These are phyloP conservation scores for Leptographium radiaticola DNA, from an alignment of 2,329 filamentous ascomycete species.

Conservation along the genomic window DNA sequence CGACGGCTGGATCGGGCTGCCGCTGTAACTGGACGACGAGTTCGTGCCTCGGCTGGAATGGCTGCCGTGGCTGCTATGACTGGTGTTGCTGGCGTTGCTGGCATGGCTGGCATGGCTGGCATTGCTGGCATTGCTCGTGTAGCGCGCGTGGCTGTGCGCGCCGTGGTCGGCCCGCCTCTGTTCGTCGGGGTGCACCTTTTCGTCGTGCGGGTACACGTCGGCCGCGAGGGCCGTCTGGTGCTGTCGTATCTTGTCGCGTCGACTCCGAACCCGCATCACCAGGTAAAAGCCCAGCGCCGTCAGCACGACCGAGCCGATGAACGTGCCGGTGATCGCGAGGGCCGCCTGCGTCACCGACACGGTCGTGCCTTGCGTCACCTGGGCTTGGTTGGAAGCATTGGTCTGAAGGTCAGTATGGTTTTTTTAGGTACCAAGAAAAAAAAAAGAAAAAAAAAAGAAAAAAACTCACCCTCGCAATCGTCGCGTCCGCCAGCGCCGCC, in stretches of 20 bases:
- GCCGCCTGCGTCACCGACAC: conserved; percentile 28
- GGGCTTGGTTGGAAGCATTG: conserved; percentile 19
- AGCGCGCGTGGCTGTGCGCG: no score
- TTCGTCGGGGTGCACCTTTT: conserved; percentile 11
- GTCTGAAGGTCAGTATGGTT: conserved; percentile 11
- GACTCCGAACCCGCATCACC: conserved; percentile 18
- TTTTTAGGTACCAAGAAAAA: not conserved
- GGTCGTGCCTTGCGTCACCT: conserved; percentile 23
- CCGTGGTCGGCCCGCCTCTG: no score
- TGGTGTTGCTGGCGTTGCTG: not conserved
- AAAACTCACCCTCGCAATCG: conserved; percentile 16
- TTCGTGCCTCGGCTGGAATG: not conserved
- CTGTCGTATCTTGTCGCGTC: conserved; percentile 10
- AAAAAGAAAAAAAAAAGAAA: not conserved
- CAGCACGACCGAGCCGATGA: conserved; percentile 27
- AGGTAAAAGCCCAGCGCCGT: conserved; percentile 24
- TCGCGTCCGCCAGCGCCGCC: conserved; percentile 19
- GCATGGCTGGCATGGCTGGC: not conserved
- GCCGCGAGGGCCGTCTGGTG: not conserved
- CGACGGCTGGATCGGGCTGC: not conserved
- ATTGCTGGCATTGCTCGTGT: not conserved
- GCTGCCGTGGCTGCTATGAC: not conserved
- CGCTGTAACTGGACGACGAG: not conserved
- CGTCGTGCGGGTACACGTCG: conserved; percentile 14
- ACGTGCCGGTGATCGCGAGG: conserved; percentile 27